Conservation (phyloP, 176 grass and related monocot species). For the Cenchrus purpureus region DNA sequence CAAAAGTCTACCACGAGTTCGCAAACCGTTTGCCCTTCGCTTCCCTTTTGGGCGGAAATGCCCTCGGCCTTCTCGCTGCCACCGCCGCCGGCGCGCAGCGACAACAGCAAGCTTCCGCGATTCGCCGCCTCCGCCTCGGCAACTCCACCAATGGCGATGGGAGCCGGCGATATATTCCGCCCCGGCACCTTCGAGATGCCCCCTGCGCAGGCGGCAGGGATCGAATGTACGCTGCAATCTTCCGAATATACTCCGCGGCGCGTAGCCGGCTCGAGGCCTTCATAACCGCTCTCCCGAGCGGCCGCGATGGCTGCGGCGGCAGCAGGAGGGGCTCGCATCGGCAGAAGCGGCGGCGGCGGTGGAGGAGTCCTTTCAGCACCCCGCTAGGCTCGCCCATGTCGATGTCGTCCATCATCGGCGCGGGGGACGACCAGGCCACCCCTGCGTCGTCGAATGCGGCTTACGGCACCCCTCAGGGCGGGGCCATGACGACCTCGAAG, state of each 20-base stretch:
- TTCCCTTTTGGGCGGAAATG: background rate
- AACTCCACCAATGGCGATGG: background rate
- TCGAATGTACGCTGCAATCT: constrained; percentile 42
- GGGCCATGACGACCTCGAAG: background rate
- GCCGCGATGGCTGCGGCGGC: constrained; percentile 27
- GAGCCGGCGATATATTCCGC: constrained; percentile 40
- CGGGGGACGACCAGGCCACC: constrained; percentile 28
- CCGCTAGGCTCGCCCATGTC: constrained; percentile 40
- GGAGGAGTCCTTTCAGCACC: constrained; percentile 34
- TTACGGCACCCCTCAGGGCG: background rate
- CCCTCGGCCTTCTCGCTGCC: constrained; percentile 15
- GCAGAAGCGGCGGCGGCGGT: constrained; percentile 1
- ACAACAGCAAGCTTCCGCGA: constrained; percentile 36
- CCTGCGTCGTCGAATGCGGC: constrained; percentile 1
- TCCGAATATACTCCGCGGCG: constrained; percentile 52
- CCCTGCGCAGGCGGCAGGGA: constrained; percentile 23
- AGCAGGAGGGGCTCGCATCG: constrained; percentile 14
- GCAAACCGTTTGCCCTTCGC: background rate
- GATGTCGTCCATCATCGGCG: constrained; percentile 49
- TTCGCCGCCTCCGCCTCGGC: constrained; percentile 20
- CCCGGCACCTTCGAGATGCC: constrained; percentile 47
- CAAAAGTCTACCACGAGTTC: background rate
- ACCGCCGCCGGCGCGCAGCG: constrained; percentile 44
- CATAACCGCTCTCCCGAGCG: constrained; percentile 36
- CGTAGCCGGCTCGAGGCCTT: constrained; percentile 40